Percentiles rank a stretch among this genome's conserved stretches.
Evolutionary conservation across 2,329 filamentous ascomycete genomes (phyloP).

Genomic region (Annulohypoxylon truncatum): DNA sequence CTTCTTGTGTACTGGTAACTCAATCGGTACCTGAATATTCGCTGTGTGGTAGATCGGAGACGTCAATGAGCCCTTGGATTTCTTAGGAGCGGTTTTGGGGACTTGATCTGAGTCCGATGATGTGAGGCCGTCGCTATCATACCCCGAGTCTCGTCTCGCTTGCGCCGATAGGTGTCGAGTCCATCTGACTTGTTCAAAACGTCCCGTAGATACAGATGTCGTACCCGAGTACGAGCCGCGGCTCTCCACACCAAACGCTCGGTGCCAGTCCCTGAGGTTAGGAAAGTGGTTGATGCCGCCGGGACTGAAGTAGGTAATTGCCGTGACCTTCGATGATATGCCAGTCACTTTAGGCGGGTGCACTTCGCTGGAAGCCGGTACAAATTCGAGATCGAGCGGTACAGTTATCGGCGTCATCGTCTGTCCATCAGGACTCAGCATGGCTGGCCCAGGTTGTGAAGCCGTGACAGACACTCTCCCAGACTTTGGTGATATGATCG

Average conservation of each 20-base stretch:
- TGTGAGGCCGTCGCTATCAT: slow-evolving; percentile 57
- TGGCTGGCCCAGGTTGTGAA: slow-evolving; percentile 60
- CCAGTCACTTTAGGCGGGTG: slow-evolving; percentile 61
- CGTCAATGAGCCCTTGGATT: slow-evolving; percentile 33
- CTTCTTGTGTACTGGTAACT: slow-evolving; percentile 60
- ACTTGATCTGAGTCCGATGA: slow-evolving; percentile 51
- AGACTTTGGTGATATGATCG: slow-evolving; percentile 62
- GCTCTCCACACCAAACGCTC: slow-evolving; percentile 55
- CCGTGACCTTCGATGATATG: slow-evolving; percentile 62
- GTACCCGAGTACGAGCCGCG: slow-evolving; percentile 61
- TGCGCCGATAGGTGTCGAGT: slow-evolving; percentile 49
- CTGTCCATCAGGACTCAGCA: slow-evolving; percentile 63
- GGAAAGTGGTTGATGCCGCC: slow-evolving; percentile 60
- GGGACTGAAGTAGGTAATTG: slow-evolving; percentile 65
- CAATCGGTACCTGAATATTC: slow-evolving; percentile 60
- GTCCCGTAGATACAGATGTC: slow-evolving; percentile 54
- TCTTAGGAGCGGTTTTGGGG: slow-evolving; percentile 14
- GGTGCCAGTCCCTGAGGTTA: slow-evolving; percentile 60
- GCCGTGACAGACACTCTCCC: slow-evolving; percentile 61
- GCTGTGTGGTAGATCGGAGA: slow-evolving; percentile 55
- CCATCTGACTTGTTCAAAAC: slow-evolving; percentile 57
- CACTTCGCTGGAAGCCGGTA: slow-evolving; percentile 56
- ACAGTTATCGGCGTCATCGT: slow-evolving; percentile 57
- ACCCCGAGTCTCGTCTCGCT: slow-evolving; percentile 64
- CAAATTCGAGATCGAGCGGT: slow-evolving; percentile 61